Conservation (phyloP, 495 filamentous ascomycete genomes). For the Hypoxylon cercidicola region DNA sequence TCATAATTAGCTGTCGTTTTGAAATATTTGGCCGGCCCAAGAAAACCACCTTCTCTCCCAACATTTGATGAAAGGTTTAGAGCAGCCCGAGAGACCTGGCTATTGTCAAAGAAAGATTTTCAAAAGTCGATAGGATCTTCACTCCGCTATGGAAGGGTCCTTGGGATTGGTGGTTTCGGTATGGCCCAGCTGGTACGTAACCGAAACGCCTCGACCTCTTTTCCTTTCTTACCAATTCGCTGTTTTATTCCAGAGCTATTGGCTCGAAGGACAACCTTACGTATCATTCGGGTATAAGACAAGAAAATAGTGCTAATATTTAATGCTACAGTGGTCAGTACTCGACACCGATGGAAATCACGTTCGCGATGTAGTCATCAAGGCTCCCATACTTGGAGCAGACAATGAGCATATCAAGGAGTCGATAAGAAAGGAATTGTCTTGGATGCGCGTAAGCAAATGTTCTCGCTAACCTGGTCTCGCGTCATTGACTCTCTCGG, state of each 20-base stretch:
- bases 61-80: background rate
- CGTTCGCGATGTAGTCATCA: slow-evolving; percentile 2
- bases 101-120: background rate
- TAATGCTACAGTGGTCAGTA: slow-evolving; percentile 14
- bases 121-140: no score
- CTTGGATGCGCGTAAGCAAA: slow-evolving; percentile 10
- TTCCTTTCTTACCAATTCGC: no score
- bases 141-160: slow-evolving; percentile 8
- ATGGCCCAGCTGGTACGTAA: slow-evolving; percentile 18
- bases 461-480: background rate
- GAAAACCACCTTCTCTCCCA: background rate
- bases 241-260: no score
- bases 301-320: background rate
- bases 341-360: background rate
- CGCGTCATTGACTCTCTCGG: background rate
- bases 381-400: slow-evolving; percentile 1
- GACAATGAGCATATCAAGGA: background rate
- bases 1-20: no score
- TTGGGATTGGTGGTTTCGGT: slow-evolving; percentile 14
- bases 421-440: background rate
- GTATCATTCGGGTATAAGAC: no score
- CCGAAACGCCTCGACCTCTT: no score
- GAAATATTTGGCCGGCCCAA: background rate
- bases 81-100: background rate
- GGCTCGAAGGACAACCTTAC: no score